Percentiles rank a stretch among this genome's conserved stretches.
phyloP scores from a whole-genome alignment of 768 basidiomycete species.

The Gyrodon lividus region DNA sequence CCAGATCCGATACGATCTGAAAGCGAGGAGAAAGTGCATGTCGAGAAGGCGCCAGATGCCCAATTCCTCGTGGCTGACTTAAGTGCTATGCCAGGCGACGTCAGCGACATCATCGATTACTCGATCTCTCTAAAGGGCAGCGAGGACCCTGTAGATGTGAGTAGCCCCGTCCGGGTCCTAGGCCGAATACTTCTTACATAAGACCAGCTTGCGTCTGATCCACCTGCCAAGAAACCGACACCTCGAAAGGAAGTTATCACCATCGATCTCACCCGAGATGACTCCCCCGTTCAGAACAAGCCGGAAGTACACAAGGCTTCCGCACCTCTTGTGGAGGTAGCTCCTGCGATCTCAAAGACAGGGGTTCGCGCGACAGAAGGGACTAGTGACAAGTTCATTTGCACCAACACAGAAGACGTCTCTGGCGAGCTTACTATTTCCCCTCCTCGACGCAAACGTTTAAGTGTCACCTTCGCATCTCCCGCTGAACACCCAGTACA shows the following conservation, averaged over 20 bases:
- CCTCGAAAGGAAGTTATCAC: constrained; percentile 29
- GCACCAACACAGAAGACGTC: not conserved
- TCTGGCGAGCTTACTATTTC: not conserved
- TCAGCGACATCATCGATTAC: not conserved
- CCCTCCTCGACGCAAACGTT: constrained; percentile 11
- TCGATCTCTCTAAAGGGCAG: constrained; percentile 3
- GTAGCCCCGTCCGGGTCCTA: not conserved
- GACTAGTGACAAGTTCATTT: not conserved
- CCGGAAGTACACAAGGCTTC: not conserved
- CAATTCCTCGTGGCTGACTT: not conserved
- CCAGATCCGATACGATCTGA: not conserved
- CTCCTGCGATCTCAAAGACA: not conserved
- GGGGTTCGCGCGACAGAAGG: not conserved
- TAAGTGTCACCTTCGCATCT: constrained; percentile 32
- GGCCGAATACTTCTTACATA: constrained; percentile 1
- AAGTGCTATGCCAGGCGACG: not conserved
- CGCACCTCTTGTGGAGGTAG: not conserved
- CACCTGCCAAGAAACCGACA: constrained; percentile 9
- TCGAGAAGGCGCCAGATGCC: constrained; percentile 3
- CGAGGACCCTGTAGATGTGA: constrained; percentile 11
- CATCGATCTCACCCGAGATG: constrained; percentile 46
- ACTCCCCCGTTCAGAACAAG: constrained; percentile 18
- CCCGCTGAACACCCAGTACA: constrained; percentile 18
- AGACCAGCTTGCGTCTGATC: constrained; percentile 9
- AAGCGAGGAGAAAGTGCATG: not conserved